Percentiles rank a stretch among this genome's conserved stretches.
Conservation (phyloP, 176 grass and related monocot species). For the Rhynchospora tenuis region DNA sequence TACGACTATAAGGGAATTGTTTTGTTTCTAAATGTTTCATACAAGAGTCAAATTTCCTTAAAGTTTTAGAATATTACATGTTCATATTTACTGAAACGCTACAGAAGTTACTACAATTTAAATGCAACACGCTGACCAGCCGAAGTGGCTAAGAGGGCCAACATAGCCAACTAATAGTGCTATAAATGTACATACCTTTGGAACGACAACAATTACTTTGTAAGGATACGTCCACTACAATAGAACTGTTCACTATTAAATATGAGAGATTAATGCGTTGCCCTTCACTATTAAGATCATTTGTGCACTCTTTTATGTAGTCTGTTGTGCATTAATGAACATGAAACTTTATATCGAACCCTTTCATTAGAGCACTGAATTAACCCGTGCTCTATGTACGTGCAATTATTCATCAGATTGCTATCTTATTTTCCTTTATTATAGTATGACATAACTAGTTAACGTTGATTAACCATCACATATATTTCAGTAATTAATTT, state of each 20-base stretch:
- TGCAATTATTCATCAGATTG: no score
- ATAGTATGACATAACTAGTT: no score
- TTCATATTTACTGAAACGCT: not conserved
- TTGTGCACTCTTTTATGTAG: not conserved
- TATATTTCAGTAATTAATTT: no score
- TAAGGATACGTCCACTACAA: conserved; percentile 12
- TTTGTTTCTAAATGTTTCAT: not conserved
- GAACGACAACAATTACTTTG: conserved; percentile 8
- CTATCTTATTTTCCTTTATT: no score
- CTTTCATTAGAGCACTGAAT: not conserved
- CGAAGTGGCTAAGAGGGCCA: not conserved
- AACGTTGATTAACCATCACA: no score
- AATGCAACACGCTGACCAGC: not conserved
- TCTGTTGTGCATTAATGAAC: not conserved
- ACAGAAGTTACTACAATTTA: not conserved
- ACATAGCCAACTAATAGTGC: not conserved
- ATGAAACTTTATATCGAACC: not conserved
- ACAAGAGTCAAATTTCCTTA: no score
- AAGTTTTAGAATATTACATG: no score
- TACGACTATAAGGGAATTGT: not conserved
- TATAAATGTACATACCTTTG: conserved; percentile 4
- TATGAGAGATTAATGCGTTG: not conserved
- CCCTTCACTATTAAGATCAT: not conserved
- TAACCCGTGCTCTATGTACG: no score
- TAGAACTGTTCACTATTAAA: conserved; percentile 11